Base-by-base conservation (phyloP, 805 yeast genomes). In the Saturnispora dispora region DNA sequence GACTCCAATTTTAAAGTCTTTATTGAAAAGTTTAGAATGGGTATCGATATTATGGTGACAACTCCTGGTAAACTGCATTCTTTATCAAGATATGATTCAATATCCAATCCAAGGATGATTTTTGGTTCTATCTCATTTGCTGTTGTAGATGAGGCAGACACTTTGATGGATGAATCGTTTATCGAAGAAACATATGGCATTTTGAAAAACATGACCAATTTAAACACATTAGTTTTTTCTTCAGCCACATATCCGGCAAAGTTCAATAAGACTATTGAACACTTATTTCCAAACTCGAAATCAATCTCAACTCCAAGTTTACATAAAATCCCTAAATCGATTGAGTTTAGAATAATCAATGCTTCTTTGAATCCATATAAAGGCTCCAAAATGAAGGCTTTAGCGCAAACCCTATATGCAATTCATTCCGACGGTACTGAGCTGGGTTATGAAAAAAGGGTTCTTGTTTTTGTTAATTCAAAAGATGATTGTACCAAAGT, bases 81-180 rank as follows among this genome's bases (percentile, higher is more conserved):
- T 2, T 52, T 69, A 44, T 61, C 66, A 2, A 58, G 53, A 45
- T 67, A 68, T 46, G 65, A 60, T 35, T 64, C 67, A 3, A 57
- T 68, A 28, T 58, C 60, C 7, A 58, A 61, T 48, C 64, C 69
- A 4, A 71, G 67, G 54, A 64, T 73, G 36, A 60, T 69, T 23
- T 69, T 78, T 53, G 65, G 65, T 45, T 63, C 70, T 13, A 79
- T 83, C 5, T 72, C 74, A 27, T 83, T 76, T 60, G 72, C 85
- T 44, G 91, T 87, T 2, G 77, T 86, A 13, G 99, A 91, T 63
- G 99, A 91, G 66, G 98, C 99, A 0, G 99, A 91, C 67, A 85
- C 96, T 0, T 69, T 91, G 51, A 75, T 90, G 81, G 96, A 90
- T 63, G 77, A 79, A 48, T 83, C 93, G 0, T 90, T 89, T 76